A percentile compares a stretch with the other conserved stretches of the same genome.
These are phyloP conservation scores for Mucor indicus DNA, from an alignment of 371 early-diverging fungal species.

Conservation along the genomic window DNA sequence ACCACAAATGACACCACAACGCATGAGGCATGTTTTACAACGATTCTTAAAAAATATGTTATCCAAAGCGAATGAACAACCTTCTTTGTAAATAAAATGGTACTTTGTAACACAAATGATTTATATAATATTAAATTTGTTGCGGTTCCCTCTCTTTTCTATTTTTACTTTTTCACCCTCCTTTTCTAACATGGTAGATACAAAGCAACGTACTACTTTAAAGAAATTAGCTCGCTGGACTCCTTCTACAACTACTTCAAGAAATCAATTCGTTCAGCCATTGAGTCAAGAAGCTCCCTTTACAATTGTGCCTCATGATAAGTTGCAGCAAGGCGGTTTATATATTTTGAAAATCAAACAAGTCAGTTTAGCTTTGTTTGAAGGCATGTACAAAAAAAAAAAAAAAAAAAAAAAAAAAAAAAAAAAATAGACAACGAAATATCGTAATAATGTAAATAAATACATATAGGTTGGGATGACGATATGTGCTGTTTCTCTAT, in stretches of 20 bases:
- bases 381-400: slow-evolving; percentile 21
- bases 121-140: too few relatives aligned
- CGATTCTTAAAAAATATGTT: slow-evolving; percentile 43
- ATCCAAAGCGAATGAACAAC: slow-evolving; percentile 17
- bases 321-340: slow-evolving; percentile 36
- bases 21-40: slow-evolving; percentile 43
- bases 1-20: slow-evolving; percentile 39
- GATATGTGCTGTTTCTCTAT: slow-evolving; percentile 50
- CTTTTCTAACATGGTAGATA: slow-evolving; percentile 14
- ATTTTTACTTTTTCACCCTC: neutral
- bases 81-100: too few relatives aligned
- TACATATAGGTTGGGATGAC: slow-evolving; percentile 41
- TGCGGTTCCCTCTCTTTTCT: too few relatives aligned
- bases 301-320: slow-evolving; percentile 29
- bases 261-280: too few relatives aligned
- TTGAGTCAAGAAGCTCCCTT: slow-evolving; percentile 19
- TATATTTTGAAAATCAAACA: slow-evolving; percentile 41
- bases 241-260: slow-evolving; percentile 3
- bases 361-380: slow-evolving; percentile 42
- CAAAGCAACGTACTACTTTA: slow-evolving; percentile 11
- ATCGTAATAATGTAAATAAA: neutral
- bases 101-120: too few relatives aligned
- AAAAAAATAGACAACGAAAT: too few relatives aligned
- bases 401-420: too few relatives aligned
- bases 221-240: slow-evolving; percentile 26